phyloP scores from a whole-genome alignment of 768 basidiomycete species.

The Gyrodon lividus region DNA sequence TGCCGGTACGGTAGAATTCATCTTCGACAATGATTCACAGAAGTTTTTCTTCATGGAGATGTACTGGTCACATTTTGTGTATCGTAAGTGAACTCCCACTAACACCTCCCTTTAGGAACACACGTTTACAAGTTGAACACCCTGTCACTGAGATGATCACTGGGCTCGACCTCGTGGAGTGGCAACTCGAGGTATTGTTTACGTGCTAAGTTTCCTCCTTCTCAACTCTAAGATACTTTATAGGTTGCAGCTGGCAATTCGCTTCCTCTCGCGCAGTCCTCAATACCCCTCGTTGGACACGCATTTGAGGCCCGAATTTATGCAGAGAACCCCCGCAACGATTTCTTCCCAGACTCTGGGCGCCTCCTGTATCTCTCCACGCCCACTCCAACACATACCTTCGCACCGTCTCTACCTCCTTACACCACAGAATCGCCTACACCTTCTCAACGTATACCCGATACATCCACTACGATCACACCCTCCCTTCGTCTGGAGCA shows the following conservation, averaged over 20 bases:
- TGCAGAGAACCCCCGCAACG: slow-evolving; percentile 90
- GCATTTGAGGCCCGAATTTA: slow-evolving; percentile 96
- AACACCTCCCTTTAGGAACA: slow-evolving; percentile 55
- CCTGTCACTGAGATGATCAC: slow-evolving; percentile 96
- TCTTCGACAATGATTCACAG: slow-evolving; percentile 87
- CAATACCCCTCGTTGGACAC: slow-evolving; percentile 86
- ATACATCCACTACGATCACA: slow-evolving; percentile 29
- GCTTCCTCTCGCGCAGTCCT: slow-evolving; percentile 71
- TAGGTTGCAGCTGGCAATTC: slow-evolving; percentile 88
- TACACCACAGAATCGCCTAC: slow-evolving; percentile 25
- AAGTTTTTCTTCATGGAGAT: slow-evolving; percentile 97
- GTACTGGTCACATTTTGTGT: slow-evolving; percentile 38
- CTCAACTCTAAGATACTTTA: neutral
- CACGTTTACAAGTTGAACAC: slow-evolving; percentile 84
- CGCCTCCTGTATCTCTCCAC: slow-evolving; percentile 77
- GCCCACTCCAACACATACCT: slow-evolving; percentile 68
- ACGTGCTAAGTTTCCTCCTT: neutral
- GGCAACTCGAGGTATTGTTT: slow-evolving; percentile 76
- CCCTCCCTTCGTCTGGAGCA: slow-evolving; percentile 85
- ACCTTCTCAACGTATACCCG: slow-evolving; percentile 22
- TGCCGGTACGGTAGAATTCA: slow-evolving; percentile 95
- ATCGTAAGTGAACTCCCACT: neutral
- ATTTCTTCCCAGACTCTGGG: slow-evolving; percentile 92
- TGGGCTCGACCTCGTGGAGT: slow-evolving; percentile 90
- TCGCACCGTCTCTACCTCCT: slow-evolving; percentile 48